Evolutionary conservation across 352 stramenopile genomes (phyloP).

Genomic region (Phytophthora melonis): DNA sequence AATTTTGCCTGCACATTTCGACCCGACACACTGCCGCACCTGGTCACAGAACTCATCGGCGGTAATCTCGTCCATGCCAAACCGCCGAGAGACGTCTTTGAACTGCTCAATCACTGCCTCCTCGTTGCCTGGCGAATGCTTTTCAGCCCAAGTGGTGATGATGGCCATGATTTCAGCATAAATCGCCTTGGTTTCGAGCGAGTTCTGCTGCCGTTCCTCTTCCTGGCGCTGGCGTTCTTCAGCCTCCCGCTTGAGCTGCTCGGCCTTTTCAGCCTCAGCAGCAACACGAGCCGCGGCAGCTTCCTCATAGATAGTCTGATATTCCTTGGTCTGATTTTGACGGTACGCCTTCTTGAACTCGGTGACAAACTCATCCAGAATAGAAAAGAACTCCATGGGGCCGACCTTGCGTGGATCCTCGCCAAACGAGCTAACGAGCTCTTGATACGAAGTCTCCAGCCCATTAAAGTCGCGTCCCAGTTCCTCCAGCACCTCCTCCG

Average conservation of each 20-base stretch:
- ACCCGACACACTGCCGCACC: conserved; percentile 73
- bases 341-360: conserved; percentile 92
- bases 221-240: conserved; percentile 63
- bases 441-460: conserved; percentile 79
- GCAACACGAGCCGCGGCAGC: conserved; percentile 53
- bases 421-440: conserved; percentile 85
- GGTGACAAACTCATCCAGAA: conserved; percentile 84
- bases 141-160: conserved; percentile 68
- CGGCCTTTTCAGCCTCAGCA: conserved; percentile 60
- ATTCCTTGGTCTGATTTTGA: conserved; percentile 90
- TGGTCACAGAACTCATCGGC: conserved; percentile 78
- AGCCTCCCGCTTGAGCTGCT: conserved; percentile 56
- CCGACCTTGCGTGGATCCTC: conserved; percentile 85
- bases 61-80: conserved; percentile 72
- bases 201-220: conserved; percentile 63
- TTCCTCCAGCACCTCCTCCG: conserved; percentile 83
- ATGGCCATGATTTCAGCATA: conserved; percentile 75
- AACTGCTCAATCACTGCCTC: conserved; percentile 68
- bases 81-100: conserved; percentile 63
- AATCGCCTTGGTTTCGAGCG: conserved; percentile 61
- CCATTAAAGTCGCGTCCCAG: conserved; percentile 78
- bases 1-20: conserved; percentile 77
- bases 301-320: conserved; percentile 79
- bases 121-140: conserved; percentile 60
- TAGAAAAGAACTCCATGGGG: conserved; percentile 86